Conservation (phyloP, 495 filamentous ascomycete species). For the Gamarada debralockiae region DNA sequence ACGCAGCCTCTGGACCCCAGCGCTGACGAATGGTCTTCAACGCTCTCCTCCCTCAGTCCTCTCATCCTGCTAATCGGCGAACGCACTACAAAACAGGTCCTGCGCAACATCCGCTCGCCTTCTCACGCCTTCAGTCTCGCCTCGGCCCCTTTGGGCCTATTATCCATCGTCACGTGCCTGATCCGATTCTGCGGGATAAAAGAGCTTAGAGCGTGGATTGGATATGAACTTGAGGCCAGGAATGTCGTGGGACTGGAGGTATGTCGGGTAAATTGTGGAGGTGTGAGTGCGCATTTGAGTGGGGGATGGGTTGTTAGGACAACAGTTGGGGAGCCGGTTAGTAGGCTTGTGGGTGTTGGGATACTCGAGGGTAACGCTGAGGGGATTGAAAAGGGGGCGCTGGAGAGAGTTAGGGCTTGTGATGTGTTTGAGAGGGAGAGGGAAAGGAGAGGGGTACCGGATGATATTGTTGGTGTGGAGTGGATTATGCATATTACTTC, state of each 20-base stretch:
- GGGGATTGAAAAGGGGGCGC: neutral
- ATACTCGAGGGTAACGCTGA: neutral
- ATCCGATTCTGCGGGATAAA: constrained; percentile 9
- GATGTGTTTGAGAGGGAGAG: constrained; percentile 5
- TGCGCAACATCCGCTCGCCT: constrained; percentile 1
- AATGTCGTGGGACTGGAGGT: constrained; percentile 6
- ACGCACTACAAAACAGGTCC: constrained; percentile 9
- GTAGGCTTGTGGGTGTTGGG: constrained; percentile 1
- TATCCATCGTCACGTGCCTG: constrained; percentile 9
- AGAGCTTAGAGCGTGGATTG: constrained; percentile 5
- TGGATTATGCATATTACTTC: constrained; percentile 5
- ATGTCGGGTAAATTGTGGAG: constrained; percentile 5
- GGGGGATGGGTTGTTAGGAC: constrained; percentile 8
- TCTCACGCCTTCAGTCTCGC: constrained; percentile 5
- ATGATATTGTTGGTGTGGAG: neutral
- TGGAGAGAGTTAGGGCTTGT: neutral
- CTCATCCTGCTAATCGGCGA: constrained; percentile 11
- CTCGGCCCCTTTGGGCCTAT: constrained; percentile 3
- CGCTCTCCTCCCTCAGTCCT: constrained; percentile 6
- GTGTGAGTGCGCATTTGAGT: constrained; percentile 6
- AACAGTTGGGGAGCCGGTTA: constrained; percentile 1
- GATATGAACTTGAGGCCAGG: constrained; percentile 11
- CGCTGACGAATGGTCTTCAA: constrained; percentile 11
- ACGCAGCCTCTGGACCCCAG: constrained; percentile 2
- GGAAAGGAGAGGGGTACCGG: neutral